A percentile compares a stretch with the other conserved stretches of the same genome.
Evolutionary conservation across 345 rosid species (phyloP).

Genomic region (Arabis hirsuta): DNA sequence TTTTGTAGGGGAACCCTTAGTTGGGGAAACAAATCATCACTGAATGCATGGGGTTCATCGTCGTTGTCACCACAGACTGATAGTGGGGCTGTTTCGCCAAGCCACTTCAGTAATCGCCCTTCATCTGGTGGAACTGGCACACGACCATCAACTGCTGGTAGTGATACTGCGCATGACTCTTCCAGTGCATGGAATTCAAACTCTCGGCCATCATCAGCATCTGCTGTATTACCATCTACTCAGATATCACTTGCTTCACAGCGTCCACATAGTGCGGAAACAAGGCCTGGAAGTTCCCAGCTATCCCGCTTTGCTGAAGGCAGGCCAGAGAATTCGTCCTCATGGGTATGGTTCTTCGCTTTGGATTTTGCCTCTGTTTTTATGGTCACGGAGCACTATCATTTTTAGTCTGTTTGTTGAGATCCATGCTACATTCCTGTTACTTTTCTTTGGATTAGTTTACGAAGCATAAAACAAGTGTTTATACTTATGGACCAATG

Average conservation of each 20-base stretch:
- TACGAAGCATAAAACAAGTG: constrained; percentile 5
- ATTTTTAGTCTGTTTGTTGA: too few relatives aligned
- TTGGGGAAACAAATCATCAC: constrained; percentile 88
- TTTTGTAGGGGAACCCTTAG: constrained; percentile 78
- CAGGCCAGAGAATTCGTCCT: constrained; percentile 65
- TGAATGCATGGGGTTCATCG: constrained; percentile 93
- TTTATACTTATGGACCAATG: constrained; percentile 11
- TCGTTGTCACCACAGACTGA: constrained; percentile 71
- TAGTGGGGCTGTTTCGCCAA: constrained; percentile 78
- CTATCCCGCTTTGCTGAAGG: constrained; percentile 97
- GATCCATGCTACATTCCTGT: constrained; percentile 20
- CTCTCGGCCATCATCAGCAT: constrained; percentile 97
- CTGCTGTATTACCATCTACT: constrained; percentile 77
- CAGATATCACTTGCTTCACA: constrained; percentile 64
- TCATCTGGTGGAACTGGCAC: constrained; percentile 95
- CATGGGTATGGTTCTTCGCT: constrained; percentile 57
- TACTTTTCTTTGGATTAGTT: constrained; percentile 20
- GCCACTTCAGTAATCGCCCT: constrained; percentile 81
- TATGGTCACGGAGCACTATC: neutral
- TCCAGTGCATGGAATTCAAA: constrained; percentile 70
- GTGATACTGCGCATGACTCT: constrained; percentile 76
- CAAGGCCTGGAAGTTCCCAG: constrained; percentile 98
- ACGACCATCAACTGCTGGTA: constrained; percentile 92
- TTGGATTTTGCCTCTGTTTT: constrained; percentile 16
- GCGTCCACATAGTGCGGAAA: constrained; percentile 98